Percentiles rank a stretch among this genome's conserved stretches.
Conservation (phyloP, 805 yeast genomes). For the Cyberlindnera maclurae region DNA sequence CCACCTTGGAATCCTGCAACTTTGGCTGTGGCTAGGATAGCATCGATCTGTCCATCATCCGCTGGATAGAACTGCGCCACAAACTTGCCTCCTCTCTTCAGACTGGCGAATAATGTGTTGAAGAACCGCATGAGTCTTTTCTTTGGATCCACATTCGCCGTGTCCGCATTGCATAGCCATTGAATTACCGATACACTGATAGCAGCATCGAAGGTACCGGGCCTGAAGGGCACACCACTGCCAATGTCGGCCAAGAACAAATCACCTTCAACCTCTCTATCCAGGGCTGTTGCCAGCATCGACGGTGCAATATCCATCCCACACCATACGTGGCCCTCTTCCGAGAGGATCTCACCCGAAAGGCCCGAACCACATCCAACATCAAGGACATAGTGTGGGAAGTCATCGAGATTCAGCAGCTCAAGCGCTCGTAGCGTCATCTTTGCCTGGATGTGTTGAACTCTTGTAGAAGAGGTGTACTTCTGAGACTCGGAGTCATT, state of each 20-base stretch:
- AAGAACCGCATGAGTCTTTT: conserved; percentile 75
- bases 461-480: conserved; percentile 91
- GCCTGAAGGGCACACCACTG: conserved; percentile 86
- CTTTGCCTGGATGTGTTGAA: conserved; percentile 95
- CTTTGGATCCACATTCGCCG: conserved; percentile 74
- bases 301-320: conserved; percentile 96
- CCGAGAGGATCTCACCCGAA: conserved; percentile 87
- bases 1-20: conserved; percentile 97
- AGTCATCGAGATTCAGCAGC: conserved; percentile 57
- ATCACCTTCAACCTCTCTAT: conserved; percentile 91
- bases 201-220: conserved; percentile 96
- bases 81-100: conserved; percentile 93
- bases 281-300: conserved; percentile 92
- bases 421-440: conserved; percentile 95
- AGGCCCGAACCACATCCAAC: conserved; percentile 97
- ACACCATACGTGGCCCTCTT: conserved; percentile 91
- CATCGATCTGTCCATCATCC: conserved; percentile 77
- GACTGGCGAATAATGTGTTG: conserved; percentile 76
- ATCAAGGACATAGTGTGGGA: conserved; percentile 66
- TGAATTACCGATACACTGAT: conserved; percentile 92
- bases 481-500: conserved; percentile 85
- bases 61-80: conserved; percentile 96
- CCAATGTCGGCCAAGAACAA: conserved; percentile 90
- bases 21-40: conserved; percentile 78
- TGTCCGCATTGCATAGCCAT: conserved; percentile 97